These are phyloP conservation scores for Globisporangium acanthophoron DNA, from an alignment of 352 stramenopile genomes.

Conservation along the genomic window DNA sequence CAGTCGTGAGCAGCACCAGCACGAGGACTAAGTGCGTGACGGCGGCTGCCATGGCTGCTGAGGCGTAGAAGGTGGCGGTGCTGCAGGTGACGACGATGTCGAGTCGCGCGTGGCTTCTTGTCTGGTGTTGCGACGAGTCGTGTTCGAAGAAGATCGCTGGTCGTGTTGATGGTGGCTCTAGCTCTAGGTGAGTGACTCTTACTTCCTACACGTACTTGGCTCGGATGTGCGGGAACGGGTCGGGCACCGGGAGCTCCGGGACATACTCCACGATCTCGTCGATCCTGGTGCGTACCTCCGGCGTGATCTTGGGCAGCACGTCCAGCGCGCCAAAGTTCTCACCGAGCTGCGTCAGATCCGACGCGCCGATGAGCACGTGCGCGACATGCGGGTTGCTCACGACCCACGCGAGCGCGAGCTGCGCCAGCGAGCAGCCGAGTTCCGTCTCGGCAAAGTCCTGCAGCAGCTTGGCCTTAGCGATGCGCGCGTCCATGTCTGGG, in stretches of 20 bases:
- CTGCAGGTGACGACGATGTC: neutral
- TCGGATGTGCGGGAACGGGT: slow-evolving; percentile 1
- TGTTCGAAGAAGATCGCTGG: neutral
- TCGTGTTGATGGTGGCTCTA: too few relatives aligned
- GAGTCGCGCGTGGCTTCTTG: slow-evolving; percentile 2
- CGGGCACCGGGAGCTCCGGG: neutral
- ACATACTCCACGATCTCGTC: slow-evolving; percentile 22
- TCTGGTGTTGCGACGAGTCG: neutral
- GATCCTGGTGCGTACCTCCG: slow-evolving; percentile 35
- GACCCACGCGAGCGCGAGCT: slow-evolving; percentile 45
- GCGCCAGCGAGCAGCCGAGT: slow-evolving; percentile 30
- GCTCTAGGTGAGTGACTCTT: too few relatives aligned
- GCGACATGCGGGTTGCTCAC: slow-evolving; percentile 42
- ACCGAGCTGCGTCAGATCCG: slow-evolving; percentile 32
- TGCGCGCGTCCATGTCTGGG: slow-evolving; percentile 12
- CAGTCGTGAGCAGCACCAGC: neutral
- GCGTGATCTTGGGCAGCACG: slow-evolving; percentile 28
- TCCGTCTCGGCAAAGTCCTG: slow-evolving; percentile 27
- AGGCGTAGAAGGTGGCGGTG: slow-evolving; percentile 4
- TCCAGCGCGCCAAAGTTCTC: slow-evolving; percentile 40
- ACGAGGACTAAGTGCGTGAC: neutral
- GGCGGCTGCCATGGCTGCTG: too few relatives aligned
- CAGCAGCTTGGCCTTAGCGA: slow-evolving; percentile 16
- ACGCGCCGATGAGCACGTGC: slow-evolving; percentile 50
- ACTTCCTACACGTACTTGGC: slow-evolving; percentile 2